Base-by-base conservation (phyloP, 768 basidiomycete genomes). In the Sporobolomyces phaffii region DNA sequence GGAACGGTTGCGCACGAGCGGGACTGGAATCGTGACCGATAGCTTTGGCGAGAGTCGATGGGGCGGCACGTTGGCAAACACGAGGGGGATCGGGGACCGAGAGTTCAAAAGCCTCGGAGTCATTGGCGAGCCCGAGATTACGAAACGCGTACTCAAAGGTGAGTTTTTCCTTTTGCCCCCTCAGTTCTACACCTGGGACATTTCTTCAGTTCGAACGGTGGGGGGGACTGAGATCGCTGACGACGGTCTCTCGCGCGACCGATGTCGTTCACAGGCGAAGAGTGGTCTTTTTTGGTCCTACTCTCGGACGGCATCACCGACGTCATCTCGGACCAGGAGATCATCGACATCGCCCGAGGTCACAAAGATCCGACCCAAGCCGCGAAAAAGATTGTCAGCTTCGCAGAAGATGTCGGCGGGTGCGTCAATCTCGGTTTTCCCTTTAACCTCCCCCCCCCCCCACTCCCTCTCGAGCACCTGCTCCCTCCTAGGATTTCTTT, bases 221-320 rank as follows among this genome's bases (percentile, higher is more conserved):
- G n/a, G n/a, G n/a, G n/a, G n/a, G n/a, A n/a, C n/a, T n/a, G n/a
- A n/a, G n/a, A n/a, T n/a, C n/a, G n/a, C n/a, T n/a, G n/a, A n/a
- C n/a, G n/a, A n/a, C n/a, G n/a, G n/a, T n/a, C n/a, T n/a, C n/a
- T n/a, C n/a, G n/a, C n/a, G n/a, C n/a, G n/a, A n/a, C n/a, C n/a
- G 20, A 26, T 24, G 33, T 43, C 43, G 47, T 43, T 53, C 36
- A 7, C n/a, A 92, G 93, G 90, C 57, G 77, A 80, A 13, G 85
- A 90, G 59, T 92, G 90, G 85, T 87, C 92, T 0, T 94, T 87
- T 76, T 81, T 93, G 73, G 83, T 92, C 33, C 81, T 94, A 18
- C 81, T 93, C n/a, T 93, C 92, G 14, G 96, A 99, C 77, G 96
- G 96, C 8, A 83, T 98, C 53, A 89, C 91, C 2, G 90, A 90